Evolutionary conservation across 1,139 yeast species (phyloP).

Genomic region (Pichia sp.): DNA sequence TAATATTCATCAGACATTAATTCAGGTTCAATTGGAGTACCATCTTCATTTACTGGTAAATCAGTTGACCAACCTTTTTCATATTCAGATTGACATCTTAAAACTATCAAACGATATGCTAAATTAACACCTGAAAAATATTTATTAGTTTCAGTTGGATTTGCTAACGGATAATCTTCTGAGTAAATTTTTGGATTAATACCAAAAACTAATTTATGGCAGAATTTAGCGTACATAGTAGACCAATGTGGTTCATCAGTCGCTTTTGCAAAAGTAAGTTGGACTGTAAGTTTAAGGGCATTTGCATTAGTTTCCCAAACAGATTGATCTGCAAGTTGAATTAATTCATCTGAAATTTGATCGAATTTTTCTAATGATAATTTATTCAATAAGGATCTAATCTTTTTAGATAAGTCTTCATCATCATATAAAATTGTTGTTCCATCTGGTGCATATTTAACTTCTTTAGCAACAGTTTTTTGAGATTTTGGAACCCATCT

Average conservation of each 20-base stretch:
- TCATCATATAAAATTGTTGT: conserved; percentile 50
- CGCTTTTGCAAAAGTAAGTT: conserved; percentile 89
- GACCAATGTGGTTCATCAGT: conserved; percentile 99
- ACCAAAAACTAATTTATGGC: conserved; percentile 71
- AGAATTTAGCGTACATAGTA: conserved; percentile 93
- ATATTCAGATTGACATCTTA: conserved; percentile 89
- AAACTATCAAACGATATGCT: conserved; percentile 75
- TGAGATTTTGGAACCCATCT: conserved; percentile 93
- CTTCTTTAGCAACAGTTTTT: conserved; percentile 47
- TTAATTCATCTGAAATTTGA: conserved; percentile 68
- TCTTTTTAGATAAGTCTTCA: conserved; percentile 79
- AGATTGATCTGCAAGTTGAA: conserved; percentile 78
- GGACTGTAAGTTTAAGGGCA: conserved; percentile 74
- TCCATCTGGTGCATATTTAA: conserved; percentile 72
- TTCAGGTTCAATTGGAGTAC: conserved; percentile 73
- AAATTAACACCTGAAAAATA: conserved; percentile 50
- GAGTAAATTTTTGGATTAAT: conserved; percentile 67
- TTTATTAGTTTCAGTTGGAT: conserved; percentile 19
- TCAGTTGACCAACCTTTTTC: conserved; percentile 94
- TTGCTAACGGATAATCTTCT: conserved; percentile 25
- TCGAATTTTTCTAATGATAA: conserved; percentile 91
- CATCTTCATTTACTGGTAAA: conserved; percentile 76
- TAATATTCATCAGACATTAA: conserved; percentile 97
- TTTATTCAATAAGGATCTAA: conserved; percentile 84
- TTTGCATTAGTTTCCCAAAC: conserved; percentile 81